phyloP scores from a whole-genome alignment of 2,329 filamentous ascomycete species.

The Pseudocercospora cruenta region DNA sequence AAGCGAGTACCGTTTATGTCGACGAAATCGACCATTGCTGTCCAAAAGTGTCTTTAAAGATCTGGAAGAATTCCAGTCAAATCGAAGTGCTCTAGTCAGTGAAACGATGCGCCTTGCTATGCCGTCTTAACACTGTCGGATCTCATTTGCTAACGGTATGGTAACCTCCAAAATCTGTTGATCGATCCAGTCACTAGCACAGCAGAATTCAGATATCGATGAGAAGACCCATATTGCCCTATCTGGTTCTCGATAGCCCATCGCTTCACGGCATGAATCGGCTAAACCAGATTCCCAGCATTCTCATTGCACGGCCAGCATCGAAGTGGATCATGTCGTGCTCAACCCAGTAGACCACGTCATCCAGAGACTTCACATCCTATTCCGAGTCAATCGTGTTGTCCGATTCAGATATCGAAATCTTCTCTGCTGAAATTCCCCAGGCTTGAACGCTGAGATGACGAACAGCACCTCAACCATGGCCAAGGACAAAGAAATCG shows the following conservation, averaged over 20 bases:
- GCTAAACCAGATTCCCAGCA: background rate
- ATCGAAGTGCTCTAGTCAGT: too few species aligned
- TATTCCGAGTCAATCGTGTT: background rate
- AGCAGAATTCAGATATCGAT: background rate
- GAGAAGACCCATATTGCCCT: background rate
- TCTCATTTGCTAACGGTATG: too few species aligned
- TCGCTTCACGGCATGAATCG: background rate
- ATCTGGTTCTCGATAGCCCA: background rate
- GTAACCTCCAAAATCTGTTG: too few species aligned
- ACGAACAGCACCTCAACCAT: background rate
- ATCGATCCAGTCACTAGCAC: too few species aligned
- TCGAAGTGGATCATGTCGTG: conserved; percentile 3
- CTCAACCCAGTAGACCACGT: background rate
- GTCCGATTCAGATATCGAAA: background rate
- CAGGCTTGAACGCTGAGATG: background rate
- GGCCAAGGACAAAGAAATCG: background rate
- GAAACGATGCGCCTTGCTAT: too few species aligned
- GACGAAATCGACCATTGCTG: background rate
- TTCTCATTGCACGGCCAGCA: background rate
- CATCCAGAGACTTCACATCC: background rate
- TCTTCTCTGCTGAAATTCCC: background rate
- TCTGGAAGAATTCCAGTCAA: too few species aligned
- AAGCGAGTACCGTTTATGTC: background rate
- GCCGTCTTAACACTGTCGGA: too few species aligned
- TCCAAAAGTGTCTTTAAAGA: too few species aligned